A percentile compares a stretch with the other conserved stretches of the same genome.
Evolutionary conservation across 306 rosid species (phyloP).

Genomic region (Sphenostylis stenocarpa): DNA sequence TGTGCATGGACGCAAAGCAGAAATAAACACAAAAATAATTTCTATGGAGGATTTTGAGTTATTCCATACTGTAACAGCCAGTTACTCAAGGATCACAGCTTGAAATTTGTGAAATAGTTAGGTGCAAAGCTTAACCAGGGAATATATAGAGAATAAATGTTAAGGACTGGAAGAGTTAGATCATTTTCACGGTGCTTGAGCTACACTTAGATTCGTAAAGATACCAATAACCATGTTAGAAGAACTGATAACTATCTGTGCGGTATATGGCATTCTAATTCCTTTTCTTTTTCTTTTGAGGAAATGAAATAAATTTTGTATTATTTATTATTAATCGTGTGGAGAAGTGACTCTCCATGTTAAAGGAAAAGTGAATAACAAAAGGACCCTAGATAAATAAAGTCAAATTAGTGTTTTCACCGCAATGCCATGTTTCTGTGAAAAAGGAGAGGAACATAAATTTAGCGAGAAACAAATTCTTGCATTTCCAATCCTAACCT

Average conservation of each 20-base stretch:
- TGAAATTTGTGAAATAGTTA: not conserved
- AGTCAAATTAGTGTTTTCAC: not conserved
- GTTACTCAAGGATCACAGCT: not conserved
- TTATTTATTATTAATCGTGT: not conserved
- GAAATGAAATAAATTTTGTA: not conserved
- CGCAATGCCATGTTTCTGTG: not conserved
- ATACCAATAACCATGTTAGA: not conserved
- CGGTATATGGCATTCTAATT: not conserved
- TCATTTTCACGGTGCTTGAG: not conserved
- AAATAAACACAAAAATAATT: not conserved
- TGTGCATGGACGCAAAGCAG: not conserved
- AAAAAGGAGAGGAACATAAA: not conserved
- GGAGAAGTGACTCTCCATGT: not conserved
- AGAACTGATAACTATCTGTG: not conserved
- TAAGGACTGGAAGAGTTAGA: not conserved
- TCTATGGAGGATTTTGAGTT: not conserved
- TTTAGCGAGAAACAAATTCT: not conserved
- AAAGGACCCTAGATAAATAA: not conserved
- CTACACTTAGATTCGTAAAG: not conserved
- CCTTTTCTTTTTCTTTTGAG: not conserved
- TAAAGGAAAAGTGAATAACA: not conserved
- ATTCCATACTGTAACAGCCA: not conserved
- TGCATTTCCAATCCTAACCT: not conserved
- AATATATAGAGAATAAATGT: slow-evolving; percentile 3
- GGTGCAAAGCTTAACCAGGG: not conserved